Conservation (phyloP, 768 basidiomycete species). For the Coprinellus aureogranulatus region DNA sequence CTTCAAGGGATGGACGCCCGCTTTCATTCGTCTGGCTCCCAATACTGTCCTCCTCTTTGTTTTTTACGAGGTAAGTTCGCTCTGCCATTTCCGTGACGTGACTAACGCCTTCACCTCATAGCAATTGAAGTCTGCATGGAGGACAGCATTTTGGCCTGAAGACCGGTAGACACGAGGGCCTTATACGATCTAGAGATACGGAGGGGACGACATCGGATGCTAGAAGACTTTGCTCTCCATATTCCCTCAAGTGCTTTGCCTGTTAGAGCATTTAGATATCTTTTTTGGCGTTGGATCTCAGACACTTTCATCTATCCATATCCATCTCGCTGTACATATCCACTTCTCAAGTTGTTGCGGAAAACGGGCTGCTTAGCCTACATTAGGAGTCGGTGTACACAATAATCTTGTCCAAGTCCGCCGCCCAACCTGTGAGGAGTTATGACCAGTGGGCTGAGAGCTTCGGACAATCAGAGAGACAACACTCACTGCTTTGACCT, state of each 20-base stretch:
- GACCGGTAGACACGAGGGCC: not conserved
- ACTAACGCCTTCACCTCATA: slow-evolving; percentile 22
- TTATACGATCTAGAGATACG: not conserved
- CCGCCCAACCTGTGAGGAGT: slow-evolving; percentile 47
- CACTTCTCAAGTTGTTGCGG: not conserved
- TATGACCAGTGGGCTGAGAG: not conserved
- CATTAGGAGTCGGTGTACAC: slow-evolving; percentile 47
- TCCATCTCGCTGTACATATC: not conserved
- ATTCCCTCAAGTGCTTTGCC: not conserved
- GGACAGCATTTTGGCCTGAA: slow-evolving; percentile 5
- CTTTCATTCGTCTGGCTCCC: slow-evolving; percentile 79
- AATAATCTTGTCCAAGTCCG: slow-evolving; percentile 59
- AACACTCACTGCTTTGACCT: slow-evolving; percentile 46
- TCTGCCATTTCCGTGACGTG: not conserved
- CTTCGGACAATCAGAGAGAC: not conserved
- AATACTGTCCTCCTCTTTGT: slow-evolving; percentile 85
- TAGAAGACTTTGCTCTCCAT: not conserved
- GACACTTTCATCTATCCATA: too few relatives aligned
- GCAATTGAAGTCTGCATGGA: slow-evolving; percentile 75
- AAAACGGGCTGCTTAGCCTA: not conserved
- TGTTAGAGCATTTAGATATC: not conserved
- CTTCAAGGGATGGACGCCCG: slow-evolving; percentile 89
- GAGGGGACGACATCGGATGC: too few relatives aligned
- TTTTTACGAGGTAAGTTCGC: slow-evolving; percentile 67
- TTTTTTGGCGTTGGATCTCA: not conserved